Evolutionary conservation across 2,329 filamentous ascomycete genomes (phyloP).

Genomic region (Aspergillus tubingensis): DNA sequence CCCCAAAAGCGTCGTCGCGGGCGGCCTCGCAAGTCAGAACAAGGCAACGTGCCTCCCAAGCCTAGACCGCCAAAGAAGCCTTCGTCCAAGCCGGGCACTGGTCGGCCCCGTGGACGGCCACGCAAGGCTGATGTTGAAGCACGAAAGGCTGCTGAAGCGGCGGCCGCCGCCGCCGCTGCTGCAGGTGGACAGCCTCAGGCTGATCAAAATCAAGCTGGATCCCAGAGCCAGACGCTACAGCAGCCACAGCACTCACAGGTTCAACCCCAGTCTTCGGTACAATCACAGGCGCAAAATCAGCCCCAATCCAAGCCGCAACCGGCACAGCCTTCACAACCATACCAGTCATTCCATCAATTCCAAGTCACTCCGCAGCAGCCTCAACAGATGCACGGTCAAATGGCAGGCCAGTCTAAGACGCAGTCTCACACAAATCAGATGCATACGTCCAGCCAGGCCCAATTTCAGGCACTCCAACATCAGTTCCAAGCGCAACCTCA

Average conservation of each 20-base stretch:
- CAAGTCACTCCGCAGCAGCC: not conserved
- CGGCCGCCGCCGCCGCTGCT: slow-evolving; percentile 19
- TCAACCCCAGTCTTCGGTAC: not conserved
- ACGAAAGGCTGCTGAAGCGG: slow-evolving; percentile 27
- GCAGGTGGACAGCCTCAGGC: slow-evolving; percentile 5
- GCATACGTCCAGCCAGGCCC: not conserved
- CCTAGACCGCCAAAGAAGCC: slow-evolving; percentile 27
- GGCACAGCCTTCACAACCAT: not conserved
- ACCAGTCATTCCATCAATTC: slow-evolving; percentile 6
- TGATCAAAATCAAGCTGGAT: not conserved
- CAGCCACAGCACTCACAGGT: not conserved
- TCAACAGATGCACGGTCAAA: not conserved
- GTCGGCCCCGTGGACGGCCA: slow-evolving; percentile 36
- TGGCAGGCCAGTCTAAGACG: not conserved
- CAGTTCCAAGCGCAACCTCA: slow-evolving; percentile 4
- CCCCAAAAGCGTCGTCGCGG: slow-evolving; percentile 27
- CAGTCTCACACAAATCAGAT: not conserved
- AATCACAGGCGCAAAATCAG: slow-evolving; percentile 6
- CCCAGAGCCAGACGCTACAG: not conserved
- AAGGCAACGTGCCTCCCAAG: slow-evolving; percentile 20
- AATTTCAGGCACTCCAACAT: slow-evolving; percentile 7
- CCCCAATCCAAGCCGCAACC: not conserved
- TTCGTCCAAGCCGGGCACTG: slow-evolving; percentile 27
- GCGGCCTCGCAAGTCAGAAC: slow-evolving; percentile 28
- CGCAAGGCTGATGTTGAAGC: slow-evolving; percentile 37